A percentile compares a stretch with the other conserved stretches of the same genome.
These are phyloP conservation scores for Fereydounia khargensis DNA, from an alignment of 1,284 basidiomycete species.

Conservation along the genomic window DNA sequence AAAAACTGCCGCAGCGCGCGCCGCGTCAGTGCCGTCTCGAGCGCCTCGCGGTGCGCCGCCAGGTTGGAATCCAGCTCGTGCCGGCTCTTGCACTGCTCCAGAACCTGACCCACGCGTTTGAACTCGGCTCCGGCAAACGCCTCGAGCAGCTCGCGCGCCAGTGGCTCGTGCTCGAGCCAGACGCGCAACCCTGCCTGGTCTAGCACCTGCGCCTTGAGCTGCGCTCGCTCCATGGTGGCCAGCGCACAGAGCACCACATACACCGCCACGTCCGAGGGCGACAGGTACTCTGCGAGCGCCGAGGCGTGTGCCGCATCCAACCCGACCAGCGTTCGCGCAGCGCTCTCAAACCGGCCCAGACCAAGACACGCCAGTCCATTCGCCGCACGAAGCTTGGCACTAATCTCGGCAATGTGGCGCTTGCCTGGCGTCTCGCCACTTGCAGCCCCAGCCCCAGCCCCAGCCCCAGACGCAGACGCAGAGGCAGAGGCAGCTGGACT, in stretches of 20 bases:
- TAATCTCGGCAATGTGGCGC: constrained; percentile 57
- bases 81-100: constrained; percentile 71
- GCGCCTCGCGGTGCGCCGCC: constrained; percentile 59
- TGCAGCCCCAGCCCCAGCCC: not conserved
- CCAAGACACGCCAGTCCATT: constrained; percentile 71
- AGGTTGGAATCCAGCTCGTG: constrained; percentile 76
- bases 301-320: constrained; percentile 60
- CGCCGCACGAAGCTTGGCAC: constrained; percentile 76
- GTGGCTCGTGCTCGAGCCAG: constrained; percentile 81
- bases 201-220: constrained; percentile 69
- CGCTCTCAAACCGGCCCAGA: constrained; percentile 71
- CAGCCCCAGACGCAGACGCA: not conserved
- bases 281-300: constrained; percentile 64
- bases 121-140: constrained; percentile 79
- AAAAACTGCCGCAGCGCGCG: constrained; percentile 66
- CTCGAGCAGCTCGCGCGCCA: constrained; percentile 75
- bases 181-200: constrained; percentile 70
- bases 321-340: constrained; percentile 69
- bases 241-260: constrained; percentile 78
- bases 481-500: not conserved
- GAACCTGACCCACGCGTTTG: constrained; percentile 71
- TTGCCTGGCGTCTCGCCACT: constrained; percentile 8
- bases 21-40: constrained; percentile 56
- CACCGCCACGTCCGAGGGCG: constrained; percentile 75
- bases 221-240: constrained; percentile 68